phyloP scores from a whole-genome alignment of 2,329 filamentous ascomycete species.

The Talaromyces amestolkiae region DNA sequence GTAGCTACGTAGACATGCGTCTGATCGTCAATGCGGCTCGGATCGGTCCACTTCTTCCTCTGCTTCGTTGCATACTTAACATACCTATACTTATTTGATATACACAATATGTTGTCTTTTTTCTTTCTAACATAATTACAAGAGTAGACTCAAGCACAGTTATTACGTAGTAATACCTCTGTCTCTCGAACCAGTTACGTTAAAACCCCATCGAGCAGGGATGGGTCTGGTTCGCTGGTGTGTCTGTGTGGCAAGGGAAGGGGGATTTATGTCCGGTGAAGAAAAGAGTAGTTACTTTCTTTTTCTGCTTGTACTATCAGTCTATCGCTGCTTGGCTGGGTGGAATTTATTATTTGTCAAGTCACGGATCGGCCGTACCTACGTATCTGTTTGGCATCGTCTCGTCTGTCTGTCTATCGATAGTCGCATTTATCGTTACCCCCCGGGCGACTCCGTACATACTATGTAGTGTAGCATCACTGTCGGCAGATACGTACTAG shows the following conservation, averaged over 20 bases:
- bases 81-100: no score
- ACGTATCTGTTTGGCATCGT: not conserved
- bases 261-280: not conserved
- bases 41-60: not conserved
- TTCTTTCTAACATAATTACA: not conserved
- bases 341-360: not conserved
- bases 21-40: constrained; percentile 7
- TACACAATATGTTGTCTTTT: no score
- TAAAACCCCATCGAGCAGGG: not conserved
- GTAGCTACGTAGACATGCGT: not conserved
- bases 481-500: no score
- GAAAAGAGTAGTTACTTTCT: not conserved
- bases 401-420: not conserved
- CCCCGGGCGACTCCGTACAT: not conserved
- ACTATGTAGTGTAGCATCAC: not conserved
- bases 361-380: not conserved
- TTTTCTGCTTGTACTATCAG: not conserved
- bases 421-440: not conserved
- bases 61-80: not conserved
- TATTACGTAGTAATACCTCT: no score
- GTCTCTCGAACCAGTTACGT: not conserved
- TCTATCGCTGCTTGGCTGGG: no score
- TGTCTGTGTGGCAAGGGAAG: constrained; percentile 5
- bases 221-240: not conserved
- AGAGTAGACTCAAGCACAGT: not conserved